Base-by-base conservation (phyloP, 2,329 filamentous ascomycete genomes). In the Aspergillus aculeatus region DNA sequence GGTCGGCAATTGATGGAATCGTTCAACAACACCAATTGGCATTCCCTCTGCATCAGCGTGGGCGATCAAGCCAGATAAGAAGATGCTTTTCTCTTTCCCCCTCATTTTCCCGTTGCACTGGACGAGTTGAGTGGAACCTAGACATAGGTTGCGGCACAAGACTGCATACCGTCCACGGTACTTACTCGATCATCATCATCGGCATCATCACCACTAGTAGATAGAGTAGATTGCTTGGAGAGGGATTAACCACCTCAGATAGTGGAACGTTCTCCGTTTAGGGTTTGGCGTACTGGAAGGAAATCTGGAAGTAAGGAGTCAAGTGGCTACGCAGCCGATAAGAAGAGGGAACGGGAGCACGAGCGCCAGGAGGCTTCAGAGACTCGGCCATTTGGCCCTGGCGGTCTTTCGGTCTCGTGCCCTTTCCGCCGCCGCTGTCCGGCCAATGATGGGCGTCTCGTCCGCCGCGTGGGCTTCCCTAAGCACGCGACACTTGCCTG, bases 401-500 rank as follows among this genome's bases (percentile, higher is more conserved):
- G 38, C 61, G 62, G 35, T 6, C 55, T 58, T 56, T 57, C 65
- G 68, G 66, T 71, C 63, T 67, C 70, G 65, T 71, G 66, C 66
- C 56, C 58, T 57, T 60, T 64, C 63, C 62, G 31, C 60, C 58
- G 58, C 44, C 53, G 31, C 58, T 38, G 19, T 49, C 21, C 49
- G 47, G 56, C 72, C 72, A 73, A 74, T 75, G 63, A 71, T 24
- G 41, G 31, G 23, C 26, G 52, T 6, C 55, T 9, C 48, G 63
- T 62, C 51, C 50, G 54, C 61, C 72, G 70, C 72, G 72, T 75
- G 73, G 68, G 67, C 68, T 58, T 53, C 29, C 55, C 19, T 59
- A 71, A 74, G 73, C 73, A 75, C 73, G 73, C 73, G 73, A 75
- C 73, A 75, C 71, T 65, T 57, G 47, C 12, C 35, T 50, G 63